Evolutionary conservation across 805 yeast genomes (phyloP).

Genomic region (Monosporozyma unispora): DNA sequence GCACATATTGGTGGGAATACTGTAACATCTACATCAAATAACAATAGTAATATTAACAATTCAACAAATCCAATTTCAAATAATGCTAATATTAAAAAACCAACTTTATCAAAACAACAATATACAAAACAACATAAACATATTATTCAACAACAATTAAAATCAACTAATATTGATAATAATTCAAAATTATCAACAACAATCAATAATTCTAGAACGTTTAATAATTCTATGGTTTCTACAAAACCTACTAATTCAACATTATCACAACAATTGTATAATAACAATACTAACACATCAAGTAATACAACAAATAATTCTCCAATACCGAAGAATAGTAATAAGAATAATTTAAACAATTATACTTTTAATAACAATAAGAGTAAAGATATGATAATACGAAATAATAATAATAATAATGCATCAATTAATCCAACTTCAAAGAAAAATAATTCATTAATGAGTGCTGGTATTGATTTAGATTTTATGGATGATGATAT

Average conservation of each 20-base stretch:
- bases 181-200: neutral
- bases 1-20: constrained; percentile 52
- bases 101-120: neutral
- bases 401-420: constrained; percentile 17
- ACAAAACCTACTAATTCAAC: constrained; percentile 38
- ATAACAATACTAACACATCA: neutral
- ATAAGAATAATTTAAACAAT: constrained; percentile 21
- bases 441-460: neutral
- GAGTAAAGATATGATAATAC: constrained; percentile 4
- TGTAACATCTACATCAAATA: neutral
- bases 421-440: constrained; percentile 3
- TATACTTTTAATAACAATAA: constrained; percentile 1
- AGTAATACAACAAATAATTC: neutral
- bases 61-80: neutral
- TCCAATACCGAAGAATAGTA: neutral
- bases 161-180: neutral
- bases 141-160: constrained; percentile 6
- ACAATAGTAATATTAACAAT: neutral
- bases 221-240: neutral
- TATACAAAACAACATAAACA: constrained; percentile 3
- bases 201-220: neutral
- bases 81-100: neutral
- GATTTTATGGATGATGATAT: constrained; percentile 12
- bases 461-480: constrained; percentile 4
- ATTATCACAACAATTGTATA: constrained; percentile 77